These are phyloP conservation scores for Talaromyces sp. DNA, from an alignment of 2,329 filamentous ascomycete species.

Conservation along the genomic window DNA sequence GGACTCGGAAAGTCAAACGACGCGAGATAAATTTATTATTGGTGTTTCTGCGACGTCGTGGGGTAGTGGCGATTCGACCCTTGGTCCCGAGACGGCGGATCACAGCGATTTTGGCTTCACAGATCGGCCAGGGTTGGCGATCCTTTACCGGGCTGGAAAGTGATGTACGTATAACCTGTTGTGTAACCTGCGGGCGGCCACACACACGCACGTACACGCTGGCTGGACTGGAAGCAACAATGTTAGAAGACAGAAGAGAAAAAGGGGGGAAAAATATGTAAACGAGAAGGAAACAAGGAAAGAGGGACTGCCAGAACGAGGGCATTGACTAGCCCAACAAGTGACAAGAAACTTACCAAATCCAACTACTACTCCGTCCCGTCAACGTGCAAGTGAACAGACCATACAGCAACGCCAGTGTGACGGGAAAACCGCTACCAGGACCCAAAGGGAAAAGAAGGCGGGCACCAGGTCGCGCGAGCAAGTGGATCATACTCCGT, in stretches of 20 bases:
- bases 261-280: not conserved
- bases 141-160: not conserved
- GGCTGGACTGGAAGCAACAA: not conserved
- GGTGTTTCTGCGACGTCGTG: not conserved
- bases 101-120: not conserved
- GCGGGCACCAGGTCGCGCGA: not conserved
- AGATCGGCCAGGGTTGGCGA: slow-evolving; percentile 2
- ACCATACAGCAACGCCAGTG: too few species aligned
- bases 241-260: not conserved
- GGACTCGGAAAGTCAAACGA: not conserved
- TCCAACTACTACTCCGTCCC: not conserved
- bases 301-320: not conserved
- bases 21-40: not conserved
- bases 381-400: not conserved
- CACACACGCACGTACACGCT: not conserved
- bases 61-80: not conserved
- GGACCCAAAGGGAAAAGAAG: too few species aligned
- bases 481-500: not conserved
- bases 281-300: not conserved
- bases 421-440: too few species aligned
- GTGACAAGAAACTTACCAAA: not conserved
- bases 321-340: not conserved
- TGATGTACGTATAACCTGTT: slow-evolving; percentile 2
- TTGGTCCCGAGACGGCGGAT: slow-evolving; percentile 9
- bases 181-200: not conserved